Evolutionary conservation across 164 flowering plant species (phyloP), one percentile per base, ranked within the genome.

Genomic region (Umbellularia californica): DNA sequence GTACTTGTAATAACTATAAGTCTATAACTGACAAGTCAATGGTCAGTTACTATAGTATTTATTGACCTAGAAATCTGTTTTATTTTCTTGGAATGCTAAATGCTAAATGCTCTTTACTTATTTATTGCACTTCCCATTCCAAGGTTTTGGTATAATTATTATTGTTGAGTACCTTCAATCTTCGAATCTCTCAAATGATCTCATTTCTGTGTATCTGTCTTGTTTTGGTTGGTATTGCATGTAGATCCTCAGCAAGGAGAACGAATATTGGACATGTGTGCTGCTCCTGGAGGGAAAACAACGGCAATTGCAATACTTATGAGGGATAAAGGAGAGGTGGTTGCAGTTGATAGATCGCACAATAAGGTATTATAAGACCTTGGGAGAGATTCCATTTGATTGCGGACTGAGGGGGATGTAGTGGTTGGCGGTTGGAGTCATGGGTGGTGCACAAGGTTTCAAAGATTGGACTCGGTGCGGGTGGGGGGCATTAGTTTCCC

Each of bases 201-300:
- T 30, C 20, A 65, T 47, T 22, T 58, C 58, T 76, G 58, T 25
- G 17, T 33, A 19, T 14, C 15, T 51, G 14, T 65, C 15, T 50
- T 24, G 51, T 17, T 67, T 30, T 72, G 41, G 47, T 71, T 71
- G 50, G 23, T 35, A 72, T 64, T 65, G 14, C 66, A 9, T 74
- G 33, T 72, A 92, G 99, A 92, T 84, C 97, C 99, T 75, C 97
- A 89, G 75, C 83, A 70, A 75, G 98, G 97, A 65, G 99, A 96
- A 75, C 82, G 87, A 51, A 82, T 96, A 84, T 77, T 96, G 78
- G 99, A 96, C 81, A 96, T 96, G 99, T 96, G 98, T 85, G 97
- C 99, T 52, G 99, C 99, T 75, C 98, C 98, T 17, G 99, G 99
- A 71, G 98, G 99, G 72, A 94, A 94, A 84, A 94, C 99, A 33